These are phyloP conservation scores for Aegilops sharonensis DNA, from an alignment of 176 grass and related monocot species.

Conservation along the genomic window DNA sequence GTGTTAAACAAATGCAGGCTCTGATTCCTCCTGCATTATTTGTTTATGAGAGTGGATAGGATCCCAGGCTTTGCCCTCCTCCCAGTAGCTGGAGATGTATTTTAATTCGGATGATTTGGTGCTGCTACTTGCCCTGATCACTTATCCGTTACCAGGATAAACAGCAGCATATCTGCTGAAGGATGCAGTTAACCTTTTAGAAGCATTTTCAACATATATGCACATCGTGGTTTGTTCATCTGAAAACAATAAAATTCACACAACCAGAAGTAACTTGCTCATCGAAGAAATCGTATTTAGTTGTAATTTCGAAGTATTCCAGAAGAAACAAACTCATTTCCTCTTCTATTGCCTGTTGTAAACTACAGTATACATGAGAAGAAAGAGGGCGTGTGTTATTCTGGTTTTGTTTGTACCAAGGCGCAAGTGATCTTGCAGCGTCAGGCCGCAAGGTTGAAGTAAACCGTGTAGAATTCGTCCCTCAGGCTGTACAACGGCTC, in stretches of 20 bases:
- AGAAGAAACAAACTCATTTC: slow-evolving; percentile 15
- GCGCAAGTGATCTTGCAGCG: slow-evolving; percentile 10
- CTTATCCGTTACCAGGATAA: background rate
- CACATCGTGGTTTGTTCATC: background rate
- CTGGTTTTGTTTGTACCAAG: slow-evolving; percentile 22
- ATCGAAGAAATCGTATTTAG: background rate
- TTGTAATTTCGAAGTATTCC: slow-evolving; percentile 2
- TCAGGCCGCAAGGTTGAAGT: slow-evolving; percentile 78
- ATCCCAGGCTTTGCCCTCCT: slow-evolving; percentile 39
- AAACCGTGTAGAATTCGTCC: slow-evolving; percentile 81
- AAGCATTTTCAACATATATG: background rate
- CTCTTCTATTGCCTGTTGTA: slow-evolving; percentile 7
- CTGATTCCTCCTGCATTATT: slow-evolving; percentile 38
- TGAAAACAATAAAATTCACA: background rate
- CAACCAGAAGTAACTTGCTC: background rate
- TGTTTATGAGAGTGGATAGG: slow-evolving; percentile 36
- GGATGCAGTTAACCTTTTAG: slow-evolving; percentile 1
- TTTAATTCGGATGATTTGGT: slow-evolving; percentile 26
- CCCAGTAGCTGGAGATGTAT: slow-evolving; percentile 28
- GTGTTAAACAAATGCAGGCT: slow-evolving; percentile 39
- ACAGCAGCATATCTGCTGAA: background rate
- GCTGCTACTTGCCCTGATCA: slow-evolving; percentile 26
- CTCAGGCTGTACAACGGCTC: slow-evolving; percentile 74
- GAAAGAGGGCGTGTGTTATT: slow-evolving; percentile 10
- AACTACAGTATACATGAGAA: slow-evolving; percentile 13